Base-by-base conservation (phyloP, 805 yeast species). In the Sugiyamaella lignohabitans region DNA sequence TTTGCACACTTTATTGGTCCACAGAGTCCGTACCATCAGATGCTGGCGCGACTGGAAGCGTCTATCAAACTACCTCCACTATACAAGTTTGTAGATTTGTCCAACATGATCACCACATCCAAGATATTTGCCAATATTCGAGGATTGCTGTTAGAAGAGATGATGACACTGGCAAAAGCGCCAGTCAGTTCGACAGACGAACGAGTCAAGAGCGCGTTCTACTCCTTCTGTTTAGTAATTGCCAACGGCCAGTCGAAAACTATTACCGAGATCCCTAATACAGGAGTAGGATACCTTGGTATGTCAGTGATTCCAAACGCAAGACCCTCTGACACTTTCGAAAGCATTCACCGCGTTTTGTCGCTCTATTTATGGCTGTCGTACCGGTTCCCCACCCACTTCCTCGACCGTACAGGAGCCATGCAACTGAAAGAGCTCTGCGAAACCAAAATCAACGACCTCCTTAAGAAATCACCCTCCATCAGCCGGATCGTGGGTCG, bases 361-460 rank as follows among this genome's bases (percentile, higher is more conserved):
- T 73, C 80, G 54, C 65, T 85, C 4, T 91, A 78, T 59, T 68
- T 87, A 59, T 91, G 98, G 98, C 70, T 91, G 51, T 74, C 85
- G 46, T 89, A 86, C 61, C 70, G 97, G 58, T 91, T 83, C 70
- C 95, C 97, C 1, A 79, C 82, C 24, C 73, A 79, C 43, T 86
- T 88, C 56, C 76, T 84, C 16, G 96, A 87, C 62, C 70, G 79
- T 14, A 85, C 81, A 49, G 75, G 87, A 40, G 95, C 95, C 0
- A 61, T 64, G 20, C 85, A 84, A 46, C 63, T 87, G 56, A 84
- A 84, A 60, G 68, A 76, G 23, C 65, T 85, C 50, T 78, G 87
- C 44, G 96, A 89, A 59, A 71, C 69, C 50, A 65, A 77, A 44
- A 79, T 82, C 38, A 69, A 71, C 49, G 44, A 23, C n/a, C 10